These are phyloP conservation scores for grape (Vitis vinifera) DNA, from an alignment of 164 flowering plant genomes.

Conservation along the genomic window ASM3070453v1 NC_081806.1:18058501-18059000, in stretches of 20 bases:
- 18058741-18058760: slow-evolving; percentile 1
- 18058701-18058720: background rate
- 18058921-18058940: background rate
- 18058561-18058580: too few species aligned
- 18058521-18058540: too few species aligned
- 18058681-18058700: background rate
- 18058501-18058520: too few species aligned
- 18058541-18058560: too few species aligned
- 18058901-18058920: background rate
- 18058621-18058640: background rate
- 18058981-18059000: background rate
- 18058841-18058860: too few species aligned
- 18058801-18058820: too few species aligned
- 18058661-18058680: slow-evolving; percentile 3
- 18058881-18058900: too few species aligned
- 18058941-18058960: background rate
- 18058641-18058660: background rate
- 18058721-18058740: background rate
- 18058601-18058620: slow-evolving; percentile 2
- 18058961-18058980: background rate
- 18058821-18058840: too few species aligned
- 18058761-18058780: background rate
- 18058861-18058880: too few species aligned
- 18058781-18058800: background rate
- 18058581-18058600: background rate